phyloP scores from a whole-genome alignment of 2,329 filamentous ascomycete genomes.

The Pseudocercospora fuligena region DNA sequence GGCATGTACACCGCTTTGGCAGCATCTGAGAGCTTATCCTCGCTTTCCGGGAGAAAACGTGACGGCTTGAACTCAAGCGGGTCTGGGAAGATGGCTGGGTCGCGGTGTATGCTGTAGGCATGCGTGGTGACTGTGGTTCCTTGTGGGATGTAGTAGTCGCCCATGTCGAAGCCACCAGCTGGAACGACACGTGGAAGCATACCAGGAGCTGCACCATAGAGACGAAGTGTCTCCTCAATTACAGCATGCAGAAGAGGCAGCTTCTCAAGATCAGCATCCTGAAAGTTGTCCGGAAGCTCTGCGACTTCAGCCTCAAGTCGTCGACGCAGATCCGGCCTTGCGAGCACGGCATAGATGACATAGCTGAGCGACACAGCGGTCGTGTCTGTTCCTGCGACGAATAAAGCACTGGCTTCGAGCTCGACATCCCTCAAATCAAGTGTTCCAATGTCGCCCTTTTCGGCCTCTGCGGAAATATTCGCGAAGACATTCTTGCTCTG shows the following conservation, averaged over 20 bases:
- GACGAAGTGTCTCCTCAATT: conserved; percentile 39
- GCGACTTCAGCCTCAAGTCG: conserved; percentile 36
- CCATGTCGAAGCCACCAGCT: conserved; percentile 30
- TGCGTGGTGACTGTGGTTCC: conserved; percentile 37
- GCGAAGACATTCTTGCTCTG: conserved; percentile 35
- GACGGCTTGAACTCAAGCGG: conserved; percentile 35
- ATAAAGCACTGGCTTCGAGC: conserved; percentile 36
- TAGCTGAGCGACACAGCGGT: conserved; percentile 40
- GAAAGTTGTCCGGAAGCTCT: conserved; percentile 25
- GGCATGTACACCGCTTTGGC: conserved; percentile 35
- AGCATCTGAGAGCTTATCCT: conserved; percentile 22
- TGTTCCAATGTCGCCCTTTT: conserved; percentile 29
- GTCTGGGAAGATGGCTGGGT: conserved; percentile 32
- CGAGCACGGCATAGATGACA: conserved; percentile 37
- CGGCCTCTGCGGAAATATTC: conserved; percentile 34
- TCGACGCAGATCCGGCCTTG: conserved; percentile 28
- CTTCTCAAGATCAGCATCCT: conserved; percentile 32
- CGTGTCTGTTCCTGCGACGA: conserved; percentile 42
- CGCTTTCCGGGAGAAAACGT: conserved; percentile 28
- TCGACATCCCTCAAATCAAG: conserved; percentile 37
- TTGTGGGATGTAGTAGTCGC: conserved; percentile 33
- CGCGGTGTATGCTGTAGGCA: conserved; percentile 36
- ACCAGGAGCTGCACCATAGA: conserved; percentile 41
- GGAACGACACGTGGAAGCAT: conserved; percentile 38
- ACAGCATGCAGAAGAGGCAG: conserved; percentile 33